phyloP scores from a whole-genome alignment of 305 asterid genomes.

The Euphrasia arctica region DNA sequence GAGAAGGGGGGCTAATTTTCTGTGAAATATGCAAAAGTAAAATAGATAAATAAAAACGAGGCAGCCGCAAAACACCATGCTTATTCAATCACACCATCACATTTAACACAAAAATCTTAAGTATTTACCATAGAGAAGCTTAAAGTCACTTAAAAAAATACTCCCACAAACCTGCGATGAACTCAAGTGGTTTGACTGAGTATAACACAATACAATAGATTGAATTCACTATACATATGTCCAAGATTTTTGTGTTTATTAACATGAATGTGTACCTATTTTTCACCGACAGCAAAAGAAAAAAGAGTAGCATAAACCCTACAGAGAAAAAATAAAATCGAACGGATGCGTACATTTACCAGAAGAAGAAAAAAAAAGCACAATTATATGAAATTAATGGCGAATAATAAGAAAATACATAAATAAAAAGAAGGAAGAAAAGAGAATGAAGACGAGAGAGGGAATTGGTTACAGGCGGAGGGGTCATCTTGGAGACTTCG shows the following conservation, averaged over 20 bases:
- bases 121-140: constrained; percentile 1
- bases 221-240: background rate
- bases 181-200: background rate
- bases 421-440: background rate
- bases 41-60: constrained; percentile 10
- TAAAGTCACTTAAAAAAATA: background rate
- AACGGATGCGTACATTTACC: background rate
- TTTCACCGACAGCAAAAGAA: constrained; percentile 9
- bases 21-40: constrained; percentile 30
- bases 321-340: background rate
- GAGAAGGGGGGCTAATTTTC: constrained; percentile 91
- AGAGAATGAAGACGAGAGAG: background rate
- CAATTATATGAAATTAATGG: background rate
- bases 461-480: constrained; percentile 66
- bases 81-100: background rate
- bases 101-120: constrained; percentile 14
- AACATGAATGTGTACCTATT: constrained; percentile 1
- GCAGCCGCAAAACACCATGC: constrained; percentile 12
- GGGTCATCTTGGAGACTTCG: constrained; percentile 79
- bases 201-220: background rate
- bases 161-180: background rate
- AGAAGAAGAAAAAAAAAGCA: background rate
- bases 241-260: background rate
- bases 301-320: constrained; percentile 16
- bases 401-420: background rate